Evolutionary conservation across 192 early-diverging fungal genomes (phyloP), one percentile per base, ranked within the genome.

Genomic region (Mortierella hygrophila): DNA sequence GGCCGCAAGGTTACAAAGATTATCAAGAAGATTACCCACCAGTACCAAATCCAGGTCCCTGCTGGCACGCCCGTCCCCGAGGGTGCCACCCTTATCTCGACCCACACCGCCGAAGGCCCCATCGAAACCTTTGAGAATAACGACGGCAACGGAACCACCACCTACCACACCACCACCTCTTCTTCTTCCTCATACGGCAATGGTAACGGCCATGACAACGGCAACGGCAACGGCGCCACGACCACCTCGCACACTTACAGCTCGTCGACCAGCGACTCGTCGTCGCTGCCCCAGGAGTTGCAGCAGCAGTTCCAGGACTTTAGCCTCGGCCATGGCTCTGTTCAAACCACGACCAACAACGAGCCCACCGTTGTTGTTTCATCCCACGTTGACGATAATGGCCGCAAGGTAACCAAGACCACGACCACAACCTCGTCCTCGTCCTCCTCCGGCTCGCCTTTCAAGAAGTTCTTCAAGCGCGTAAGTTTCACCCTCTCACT

Each of bases 1-100:
- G 84, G 84, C 37, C 75, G 84, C 37, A 86, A 77, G 79, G 84
- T 86, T 71, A 86, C 76, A 41, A 86, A 86, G 79, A 86, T 79
- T 7, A 80, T 78, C 63, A 86, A 83, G 47, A 83, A 78, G 60
- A 83, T 75, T 26, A 83, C 82, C 23, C 76, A 83, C 46, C 69
- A 70, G 55, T 80, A 86, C 46, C 84, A 86, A 76, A 79, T 86
- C 70, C 69, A 86, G 75, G 84, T 86, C 46, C 84, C 84, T 2
- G 79, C 84, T 26, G 84, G 84, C 11, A 78, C 79, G 7, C 84
- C 84, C 7, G 70, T 86, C 3, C 84, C 84, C 15, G 74, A 75
- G 40, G 84, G 84, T 32, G 84, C 84, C 0, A 47, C 40, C 29
- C 76, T 81, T 8, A 63, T 86, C 75, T 86, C 84, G 10, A 80